Evolutionary conservation across 2,329 filamentous ascomycete species (phyloP), one percentile per base, ranked within the genome.

Genomic region (Verticillium zaregamsianum): DNA sequence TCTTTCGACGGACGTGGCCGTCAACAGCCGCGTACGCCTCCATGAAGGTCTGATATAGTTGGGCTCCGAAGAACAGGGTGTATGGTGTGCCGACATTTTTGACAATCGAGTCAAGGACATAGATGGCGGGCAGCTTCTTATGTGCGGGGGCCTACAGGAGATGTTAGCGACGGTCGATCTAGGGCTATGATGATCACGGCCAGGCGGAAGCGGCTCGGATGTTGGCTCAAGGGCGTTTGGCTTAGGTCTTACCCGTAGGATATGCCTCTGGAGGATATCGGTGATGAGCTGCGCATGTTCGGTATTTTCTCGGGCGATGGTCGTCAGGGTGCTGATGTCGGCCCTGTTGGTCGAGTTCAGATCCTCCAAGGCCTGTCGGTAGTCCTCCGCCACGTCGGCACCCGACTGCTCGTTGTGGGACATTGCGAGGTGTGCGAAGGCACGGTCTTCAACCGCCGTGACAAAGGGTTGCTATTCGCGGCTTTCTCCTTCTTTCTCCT

Each of bases 31-130:
- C 91, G 73, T 98, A 99, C 40, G 95, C 91, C 70, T 96, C 92
- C 93, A 98, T 97, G 73, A 97, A 99, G 5, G 92, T 98, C 68
- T 89, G 86, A 77, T 94, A 98, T 45, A 99, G 86, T 71, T 94
- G 94, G 49, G 92, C 89, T 59, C 93, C 92, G 66, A 99, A 90
- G 75, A 97, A 98, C 14, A 98, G 83, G 0, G 94, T 98, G 76
- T 99, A 99, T 8, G 95, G 95, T 1, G 94, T 97, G 64, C 95
- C 95, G 65, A 99, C 93, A 80, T 99, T 98, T 78, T 99, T 99
- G 73, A 96, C 93, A 64, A 99, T 94, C 17, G 94, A 98, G 78
- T 99, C 95, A 72, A 99, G 89, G 67, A 99, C 92, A 77, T 98
- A 99, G 32, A 99, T 84, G n/a, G 95, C 92, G 20, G 95, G 93